Base-by-base conservation (phyloP, 441 rosid genomes). In the Rhodomyrtus psidioides region DNA sequence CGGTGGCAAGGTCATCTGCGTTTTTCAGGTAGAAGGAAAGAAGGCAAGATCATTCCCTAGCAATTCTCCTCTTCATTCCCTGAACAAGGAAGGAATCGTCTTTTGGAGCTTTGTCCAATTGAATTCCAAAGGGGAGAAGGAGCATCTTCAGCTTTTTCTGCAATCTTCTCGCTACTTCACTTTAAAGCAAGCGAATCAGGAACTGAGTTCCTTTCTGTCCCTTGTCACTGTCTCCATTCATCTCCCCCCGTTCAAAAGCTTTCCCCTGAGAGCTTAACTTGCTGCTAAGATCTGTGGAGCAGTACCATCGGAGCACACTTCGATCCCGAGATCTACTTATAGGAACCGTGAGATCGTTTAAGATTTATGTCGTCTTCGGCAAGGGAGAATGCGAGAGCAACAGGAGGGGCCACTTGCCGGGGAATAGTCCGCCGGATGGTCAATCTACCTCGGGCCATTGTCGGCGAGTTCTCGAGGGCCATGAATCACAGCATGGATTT, bases 361-460 rank as follows among this genome's bases (percentile, higher is more conserved):
- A 34, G n/a, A 6, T 82, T 14, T 62, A 91, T 91, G 93, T 89
- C 92, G 53, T 87, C 88, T 55, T 58, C 89, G 79, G 55, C 15
- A 70, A 87, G 90, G 82, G 87, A 81, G 56, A 88, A 53, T 65
- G 82, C 81, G 56, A 85, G 90, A 87, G 83, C 86, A 27, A 83
- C 51, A n/a, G 88, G 91, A 82, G 92, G 91, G 82, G 81, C 86
- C 49, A 90, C 89, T 59, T 84, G 70, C 87, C 84, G 89, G 82
- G 91, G 91, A 60, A 86, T 93, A 42, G 92, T 92, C 56, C 90
- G 91, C 10, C 88, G 94, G 53, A 91, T 94, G 90, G 92, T 91
- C 49, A 90, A 86, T 88, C 92, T 94, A 70, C 96, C 94, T 2
- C 87, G 93, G 49, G 88, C 90, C 87, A 86, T 94, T 8, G 49